Conservation (phyloP, 176 grass and related monocot species). For the Musa beccarii region DNA sequence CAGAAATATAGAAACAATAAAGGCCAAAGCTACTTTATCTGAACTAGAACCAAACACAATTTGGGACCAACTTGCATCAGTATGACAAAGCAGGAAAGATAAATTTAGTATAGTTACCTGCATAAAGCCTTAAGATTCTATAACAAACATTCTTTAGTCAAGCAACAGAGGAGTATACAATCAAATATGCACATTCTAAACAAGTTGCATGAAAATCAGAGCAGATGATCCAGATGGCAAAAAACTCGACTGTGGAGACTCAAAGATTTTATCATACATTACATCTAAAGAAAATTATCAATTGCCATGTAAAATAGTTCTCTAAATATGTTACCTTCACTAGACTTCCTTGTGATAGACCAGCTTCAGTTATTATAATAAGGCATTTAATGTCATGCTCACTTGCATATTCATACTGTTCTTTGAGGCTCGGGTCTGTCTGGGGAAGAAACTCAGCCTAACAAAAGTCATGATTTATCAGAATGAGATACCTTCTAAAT, state of each 20-base stretch:
- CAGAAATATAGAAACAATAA: too few relatives aligned
- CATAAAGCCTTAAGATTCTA: too few relatives aligned
- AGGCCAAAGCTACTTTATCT: too few relatives aligned
- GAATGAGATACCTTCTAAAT: background rate
- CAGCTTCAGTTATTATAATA: constrained; percentile 83
- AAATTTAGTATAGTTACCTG: too few relatives aligned
- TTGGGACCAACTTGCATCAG: too few relatives aligned
- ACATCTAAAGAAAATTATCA: background rate
- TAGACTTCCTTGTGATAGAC: constrained; percentile 59
- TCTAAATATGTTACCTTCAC: constrained; percentile 56
- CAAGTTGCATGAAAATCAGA: background rate
- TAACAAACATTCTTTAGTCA: too few relatives aligned
- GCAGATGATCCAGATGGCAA: background rate
- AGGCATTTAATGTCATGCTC: constrained; percentile 88
- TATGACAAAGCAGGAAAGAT: too few relatives aligned
- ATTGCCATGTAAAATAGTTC: background rate
- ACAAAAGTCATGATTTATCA: background rate
- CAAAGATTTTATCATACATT: too few relatives aligned
- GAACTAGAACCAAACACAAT: too few relatives aligned
- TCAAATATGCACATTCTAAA: background rate
- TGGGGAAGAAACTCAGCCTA: constrained; percentile 84
- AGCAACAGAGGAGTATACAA: background rate
- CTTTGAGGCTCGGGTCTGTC: constrained; percentile 88
- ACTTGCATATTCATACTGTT: constrained; percentile 96
- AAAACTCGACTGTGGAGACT: too few relatives aligned